Percentiles rank a stretch among this genome's conserved stretches.
Conservation (phyloP, 257 asterid genomes). For the Solanum microdontum region DNA sequence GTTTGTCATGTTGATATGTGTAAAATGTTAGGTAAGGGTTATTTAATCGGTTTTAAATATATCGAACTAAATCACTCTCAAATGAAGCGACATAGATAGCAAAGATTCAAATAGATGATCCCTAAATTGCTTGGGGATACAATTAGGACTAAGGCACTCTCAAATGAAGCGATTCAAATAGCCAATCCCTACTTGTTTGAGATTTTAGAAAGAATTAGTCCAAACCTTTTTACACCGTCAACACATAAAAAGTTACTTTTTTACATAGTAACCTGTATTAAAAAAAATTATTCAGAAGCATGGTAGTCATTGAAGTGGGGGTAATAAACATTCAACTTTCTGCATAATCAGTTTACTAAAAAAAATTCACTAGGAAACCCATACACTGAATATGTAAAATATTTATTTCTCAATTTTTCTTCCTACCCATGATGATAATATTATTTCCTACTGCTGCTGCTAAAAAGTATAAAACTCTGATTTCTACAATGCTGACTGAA, state of each 20-base stretch:
- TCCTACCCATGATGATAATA: background rate
- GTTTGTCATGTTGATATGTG: too few relatives aligned
- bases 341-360: background rate
- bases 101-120: background rate
- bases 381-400: background rate
- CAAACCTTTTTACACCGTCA: background rate
- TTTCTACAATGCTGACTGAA: slow-evolving; percentile 57
- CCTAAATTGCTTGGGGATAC: background rate
- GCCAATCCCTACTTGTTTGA: background rate
- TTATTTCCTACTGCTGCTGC: background rate
- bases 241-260: background rate
- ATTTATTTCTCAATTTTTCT: background rate
- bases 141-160: background rate
- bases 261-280: background rate
- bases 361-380: background rate
- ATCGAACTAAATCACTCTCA: background rate
- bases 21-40: too few relatives aligned
- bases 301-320: background rate
- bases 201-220: too few relatives aligned
- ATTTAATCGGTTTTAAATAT: too few relatives aligned
- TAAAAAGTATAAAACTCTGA: background rate
- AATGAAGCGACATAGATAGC: background rate
- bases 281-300: background rate
- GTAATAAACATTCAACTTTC: background rate
- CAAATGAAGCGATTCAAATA: background rate